Evolutionary conservation across 352 stramenopile genomes (phyloP), one percentile per base, ranked within the genome.

Genomic region (Phytophthora palmivora): DNA sequence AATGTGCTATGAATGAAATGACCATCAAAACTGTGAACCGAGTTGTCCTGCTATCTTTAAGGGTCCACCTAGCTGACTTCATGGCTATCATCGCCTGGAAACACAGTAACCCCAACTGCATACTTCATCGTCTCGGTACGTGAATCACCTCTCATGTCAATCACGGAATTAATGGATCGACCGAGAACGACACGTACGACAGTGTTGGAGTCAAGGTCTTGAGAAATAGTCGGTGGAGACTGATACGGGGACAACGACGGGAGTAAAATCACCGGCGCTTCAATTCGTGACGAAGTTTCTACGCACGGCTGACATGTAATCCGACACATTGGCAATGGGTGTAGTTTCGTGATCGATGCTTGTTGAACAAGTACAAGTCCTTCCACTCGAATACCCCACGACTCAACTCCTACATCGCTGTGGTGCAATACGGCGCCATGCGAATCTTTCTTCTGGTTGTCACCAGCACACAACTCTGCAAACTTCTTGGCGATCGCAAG

Each of bases 311-410:
- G 55, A 16, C 72, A 82, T 41, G 65, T 52, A n/a, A 84, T 58
- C 16, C 72, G 63, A 60, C 70, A 82, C 14, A 56, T 33, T 22
- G 76, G 72, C 30, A 84, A 44, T 6, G 52, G 36, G 16, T 84
- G 55, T 4, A 84, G 41, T 19, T 48, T 67, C 1, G 64, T 70
- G 2, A 30, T 43, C 16, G 15, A n/a, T 11, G 52, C 11, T 18
- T 73, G 45, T 42, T 77, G 54, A 1, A 79, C 30, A 5, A 78
- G 61, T 9, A 81, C 73, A 8, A 85, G 38, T 0, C 64, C 73
- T 34, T 82, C 67, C 1, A 85, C 50, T 10, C 64, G 70, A 36
- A 82, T 42, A 2, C 74, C 74, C 48, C 67, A 73, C 24, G 63
- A 34, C 30, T 67, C 28, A 5, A 44, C 8, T 4, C 42, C 63